Evolutionary conservation across 306 rosid species (phyloP).

Genomic region (Prinsepia uniflora): DNA sequence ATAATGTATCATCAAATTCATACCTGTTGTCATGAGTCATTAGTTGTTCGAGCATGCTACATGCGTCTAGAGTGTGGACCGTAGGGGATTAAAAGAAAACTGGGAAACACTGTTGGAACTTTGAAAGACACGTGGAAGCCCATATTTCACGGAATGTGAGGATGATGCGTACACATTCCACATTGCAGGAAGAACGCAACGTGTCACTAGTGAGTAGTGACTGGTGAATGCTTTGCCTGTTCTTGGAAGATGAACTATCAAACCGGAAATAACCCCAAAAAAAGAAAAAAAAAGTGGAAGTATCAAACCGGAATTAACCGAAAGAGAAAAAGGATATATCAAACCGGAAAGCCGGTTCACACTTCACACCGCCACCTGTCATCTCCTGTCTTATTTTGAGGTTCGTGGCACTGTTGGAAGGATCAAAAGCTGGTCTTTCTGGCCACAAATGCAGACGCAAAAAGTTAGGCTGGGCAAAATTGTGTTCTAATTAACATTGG

Average conservation of each 20-base stretch:
- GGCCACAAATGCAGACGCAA: background rate
- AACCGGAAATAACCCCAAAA: too few species aligned
- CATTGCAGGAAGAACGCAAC: background rate
- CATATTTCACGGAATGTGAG: background rate
- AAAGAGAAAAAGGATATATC: too few species aligned
- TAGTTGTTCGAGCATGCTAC: too few species aligned
- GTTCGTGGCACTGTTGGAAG: background rate
- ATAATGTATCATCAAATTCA: too few species aligned
- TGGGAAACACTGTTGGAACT: constrained; percentile 1
- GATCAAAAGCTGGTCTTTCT: background rate
- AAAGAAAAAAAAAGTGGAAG: too few species aligned
- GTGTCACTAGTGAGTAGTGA: too few species aligned
- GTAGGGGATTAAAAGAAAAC: too few species aligned
- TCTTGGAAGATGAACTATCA: too few species aligned
- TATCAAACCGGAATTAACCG: too few species aligned
- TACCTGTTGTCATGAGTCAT: too few species aligned
- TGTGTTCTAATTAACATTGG: background rate
- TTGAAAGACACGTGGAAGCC: constrained; percentile 33
- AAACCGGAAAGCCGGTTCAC: background rate
- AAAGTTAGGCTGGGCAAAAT: background rate
- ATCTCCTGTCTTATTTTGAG: background rate
- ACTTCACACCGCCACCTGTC: background rate
- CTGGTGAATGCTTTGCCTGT: too few species aligned
- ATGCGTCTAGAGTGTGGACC: too few species aligned
- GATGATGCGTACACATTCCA: background rate